Percentiles rank a stretch among this genome's conserved stretches.
Evolutionary conservation across 257 asterid species (phyloP).

Genomic region (Handroanthus guayacan): DNA sequence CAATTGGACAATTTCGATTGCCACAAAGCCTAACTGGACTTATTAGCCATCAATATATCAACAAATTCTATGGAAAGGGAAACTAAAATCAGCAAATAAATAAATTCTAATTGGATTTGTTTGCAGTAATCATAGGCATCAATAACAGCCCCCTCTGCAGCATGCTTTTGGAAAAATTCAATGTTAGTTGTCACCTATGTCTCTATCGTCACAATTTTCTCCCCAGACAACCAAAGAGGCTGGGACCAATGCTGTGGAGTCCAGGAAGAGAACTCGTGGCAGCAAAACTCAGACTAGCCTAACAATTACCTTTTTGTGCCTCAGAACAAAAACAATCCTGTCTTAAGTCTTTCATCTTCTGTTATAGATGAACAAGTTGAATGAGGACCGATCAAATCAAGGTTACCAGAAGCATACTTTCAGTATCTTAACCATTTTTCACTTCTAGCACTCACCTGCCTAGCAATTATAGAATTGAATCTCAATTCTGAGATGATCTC

Average conservation of each 20-base stretch:
- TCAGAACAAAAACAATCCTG: neutral
- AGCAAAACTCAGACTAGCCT: neutral
- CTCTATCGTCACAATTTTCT: neutral
- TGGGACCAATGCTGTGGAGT: neutral
- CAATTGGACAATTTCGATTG: neutral
- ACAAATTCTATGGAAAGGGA: neutral
- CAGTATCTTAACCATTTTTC: too few species aligned
- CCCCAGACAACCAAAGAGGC: neutral
- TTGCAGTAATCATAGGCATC: conserved; percentile 12
- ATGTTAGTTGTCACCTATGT: too few species aligned
- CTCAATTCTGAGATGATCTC: too few species aligned
- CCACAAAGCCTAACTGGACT: neutral
- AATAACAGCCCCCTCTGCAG: neutral
- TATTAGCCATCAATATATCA: neutral
- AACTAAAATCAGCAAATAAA: conserved; percentile 2
- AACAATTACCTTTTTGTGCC: neutral
- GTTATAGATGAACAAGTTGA: neutral
- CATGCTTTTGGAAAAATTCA: neutral
- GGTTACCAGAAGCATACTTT: neutral
- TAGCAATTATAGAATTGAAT: too few species aligned
- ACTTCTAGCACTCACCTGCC: too few species aligned
- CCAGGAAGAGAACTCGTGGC: neutral
- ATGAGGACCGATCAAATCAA: neutral
- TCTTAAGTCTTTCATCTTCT: neutral
- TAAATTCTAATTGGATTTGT: neutral